Evolutionary conservation across 805 yeast species (phyloP).

Genomic region (Teunomyces lycoperdinae): DNA sequence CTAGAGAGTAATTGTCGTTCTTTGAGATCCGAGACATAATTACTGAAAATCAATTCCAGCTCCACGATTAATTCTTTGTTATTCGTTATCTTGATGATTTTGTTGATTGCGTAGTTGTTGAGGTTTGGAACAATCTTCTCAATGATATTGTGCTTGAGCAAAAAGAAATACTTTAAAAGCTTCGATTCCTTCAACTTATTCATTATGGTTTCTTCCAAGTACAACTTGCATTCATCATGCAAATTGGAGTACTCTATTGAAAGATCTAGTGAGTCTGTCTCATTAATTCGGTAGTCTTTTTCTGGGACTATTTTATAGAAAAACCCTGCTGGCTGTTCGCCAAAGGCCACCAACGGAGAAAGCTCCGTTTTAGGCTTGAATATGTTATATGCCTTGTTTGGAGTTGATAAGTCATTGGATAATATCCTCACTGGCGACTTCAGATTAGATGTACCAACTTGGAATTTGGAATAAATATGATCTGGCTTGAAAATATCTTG

Average conservation of each 20-base stretch:
- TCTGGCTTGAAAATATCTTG: constrained; percentile 69
- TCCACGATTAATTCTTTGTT: constrained; percentile 12
- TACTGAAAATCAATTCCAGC: constrained; percentile 12
- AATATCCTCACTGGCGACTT: constrained; percentile 53
- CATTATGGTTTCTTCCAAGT: constrained; percentile 12
- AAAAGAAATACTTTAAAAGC: constrained; percentile 19
- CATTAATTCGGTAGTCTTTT: constrained; percentile 12
- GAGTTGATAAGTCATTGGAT: constrained; percentile 38
- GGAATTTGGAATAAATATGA: constrained; percentile 62
- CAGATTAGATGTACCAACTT: constrained; percentile 56
- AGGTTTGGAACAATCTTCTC: constrained; percentile 25
- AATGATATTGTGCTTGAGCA: constrained; percentile 19
- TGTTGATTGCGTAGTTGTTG: constrained; percentile 26
- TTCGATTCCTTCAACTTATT: constrained; percentile 8
- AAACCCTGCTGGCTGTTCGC: constrained; percentile 67
- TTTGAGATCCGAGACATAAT: constrained; percentile 7
- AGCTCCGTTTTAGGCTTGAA: constrained; percentile 12
- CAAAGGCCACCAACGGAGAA: constrained; percentile 49
- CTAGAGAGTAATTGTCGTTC: constrained; percentile 11
- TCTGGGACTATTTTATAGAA: constrained; percentile 50
- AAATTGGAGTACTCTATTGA: constrained; percentile 46
- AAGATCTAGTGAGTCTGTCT: constrained; percentile 40
- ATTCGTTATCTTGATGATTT: constrained; percentile 18
- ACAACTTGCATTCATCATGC: constrained; percentile 40
- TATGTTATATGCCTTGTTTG: constrained; percentile 24